Base-by-base conservation (phyloP, 2,329 filamentous ascomycete genomes). In the Rutstroemia sp. region DNA sequence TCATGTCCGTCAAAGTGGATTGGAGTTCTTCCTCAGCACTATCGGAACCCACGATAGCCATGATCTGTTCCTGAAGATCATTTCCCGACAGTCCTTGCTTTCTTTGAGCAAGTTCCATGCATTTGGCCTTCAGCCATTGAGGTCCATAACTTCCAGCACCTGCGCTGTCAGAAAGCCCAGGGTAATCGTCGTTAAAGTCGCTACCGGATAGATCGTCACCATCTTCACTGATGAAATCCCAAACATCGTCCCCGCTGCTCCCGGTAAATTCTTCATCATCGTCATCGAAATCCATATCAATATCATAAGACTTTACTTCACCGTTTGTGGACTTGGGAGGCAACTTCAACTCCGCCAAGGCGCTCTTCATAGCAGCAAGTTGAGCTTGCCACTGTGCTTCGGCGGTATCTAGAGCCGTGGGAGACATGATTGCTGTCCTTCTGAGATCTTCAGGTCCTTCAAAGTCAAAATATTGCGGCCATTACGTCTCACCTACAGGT, bases 201-300 rank as follows among this genome's bases (percentile, higher is more conserved):
- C 83, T 86, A 66, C 81, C 86, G 69, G 80, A 77, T 7, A 80
- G 77, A 56, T 86, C 85, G 19, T 83, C 82, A 23, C 87, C 85
- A 49, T 80, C 79, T 51, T 92, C 87, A 58, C 86, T 90, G 67
- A 95, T 90, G 58, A 95, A 84, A 69, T 96, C 92, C 92, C 92
- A 96, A 9, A 96, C 85, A 72, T 96, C 91, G 58, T 92, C 88
- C 5, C 82, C 81, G 18, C 80, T 83, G 45, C 80, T 82, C 5
- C 81, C 81, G 2, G 79, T 80, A 14, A 62, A 64, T 45, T 66
- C 60, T 27, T 77, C 76, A 30, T 80, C 76, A 39, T 89, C 85
- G 8, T 90, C 83, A 60, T 88, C 85, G 51, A 85, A 73, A 45
- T 85, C 77, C 38, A 85, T 72, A 54, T 84, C 79, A 12, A 79